Percentiles rank a stretch among this genome's conserved stretches.
phyloP scores from a whole-genome alignment of 2,329 filamentous ascomycete genomes.

The Beauveria caledonica region DNA sequence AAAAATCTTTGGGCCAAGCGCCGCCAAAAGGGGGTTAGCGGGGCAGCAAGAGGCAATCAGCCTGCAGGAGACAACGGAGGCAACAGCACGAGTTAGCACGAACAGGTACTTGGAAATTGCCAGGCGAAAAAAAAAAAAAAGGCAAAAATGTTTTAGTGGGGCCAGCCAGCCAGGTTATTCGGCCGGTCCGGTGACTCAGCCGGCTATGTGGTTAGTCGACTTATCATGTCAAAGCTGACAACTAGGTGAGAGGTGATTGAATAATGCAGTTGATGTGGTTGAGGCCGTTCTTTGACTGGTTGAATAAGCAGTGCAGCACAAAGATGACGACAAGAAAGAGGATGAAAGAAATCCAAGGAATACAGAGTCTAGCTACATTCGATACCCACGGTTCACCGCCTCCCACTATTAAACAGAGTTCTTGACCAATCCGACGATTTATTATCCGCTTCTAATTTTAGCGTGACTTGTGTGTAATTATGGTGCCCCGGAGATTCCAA shows the following conservation, averaged over 20 bases:
- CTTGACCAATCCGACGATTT: not conserved
- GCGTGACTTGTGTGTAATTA: not conserved
- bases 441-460: not conserved
- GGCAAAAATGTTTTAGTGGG: not conserved
- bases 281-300: not conserved
- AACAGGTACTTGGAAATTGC: not conserved
- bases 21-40: conserved; percentile 13
- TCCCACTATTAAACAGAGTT: not conserved
- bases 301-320: not conserved
- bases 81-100: too few species aligned
- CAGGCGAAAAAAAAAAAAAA: too few species aligned
- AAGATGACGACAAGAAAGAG: not conserved
- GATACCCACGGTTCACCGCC: not conserved
- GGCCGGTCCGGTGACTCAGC: not conserved
- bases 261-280: not conserved
- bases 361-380: not conserved
- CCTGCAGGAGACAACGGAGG: not conserved
- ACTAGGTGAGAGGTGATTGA: not conserved
- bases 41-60: not conserved
- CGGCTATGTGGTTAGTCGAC: not conserved
- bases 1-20: conserved; percentile 9
- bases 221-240: not conserved
- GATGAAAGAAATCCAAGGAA: not conserved
- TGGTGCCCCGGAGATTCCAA: not conserved
- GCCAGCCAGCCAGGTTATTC: not conserved